phyloP scores from a whole-genome alignment of 306 rosid genomes.

The Rosa lucieae region DNA sequence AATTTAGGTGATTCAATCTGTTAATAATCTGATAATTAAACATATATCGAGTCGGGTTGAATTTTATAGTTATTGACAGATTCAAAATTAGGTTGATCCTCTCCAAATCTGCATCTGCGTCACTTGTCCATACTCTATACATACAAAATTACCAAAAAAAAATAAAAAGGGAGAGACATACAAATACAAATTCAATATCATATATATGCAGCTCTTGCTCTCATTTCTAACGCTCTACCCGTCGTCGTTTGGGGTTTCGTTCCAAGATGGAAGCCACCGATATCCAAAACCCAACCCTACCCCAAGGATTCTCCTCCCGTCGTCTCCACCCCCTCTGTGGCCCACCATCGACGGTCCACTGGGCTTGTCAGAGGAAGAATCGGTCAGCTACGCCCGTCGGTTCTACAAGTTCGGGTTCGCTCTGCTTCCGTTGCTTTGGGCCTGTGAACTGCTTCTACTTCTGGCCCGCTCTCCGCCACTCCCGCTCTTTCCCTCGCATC shows the following conservation, averaged over 20 bases:
- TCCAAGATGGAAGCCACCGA: background rate
- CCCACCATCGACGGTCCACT: conserved; percentile 81
- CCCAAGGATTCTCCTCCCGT: conserved; percentile 18
- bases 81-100: too few species aligned
- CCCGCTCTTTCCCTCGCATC: conserved; percentile 76
- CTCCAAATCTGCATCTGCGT: too few species aligned
- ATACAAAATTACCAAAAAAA: too few species aligned
- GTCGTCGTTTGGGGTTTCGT: background rate
- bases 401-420: conserved; percentile 83
- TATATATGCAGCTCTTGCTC: too few species aligned
- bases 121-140: too few species aligned
- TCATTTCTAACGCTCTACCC: background rate
- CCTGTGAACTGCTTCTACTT: conserved; percentile 94
- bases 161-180: too few species aligned
- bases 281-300: conserved; percentile 33
- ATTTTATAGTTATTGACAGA: too few species aligned
- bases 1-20: too few species aligned
- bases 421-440: conserved; percentile 91
- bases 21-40: too few species aligned
- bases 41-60: too few species aligned
- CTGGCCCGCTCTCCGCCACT: conserved; percentile 87
- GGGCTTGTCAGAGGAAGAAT: conserved; percentile 83
- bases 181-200: too few species aligned
- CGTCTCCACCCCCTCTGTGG: conserved; percentile 57
- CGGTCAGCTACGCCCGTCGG: conserved; percentile 60